Evolutionary conservation across 2,329 filamentous ascomycete species (phyloP).

Genomic region (Fusarium heterosporum): DNA sequence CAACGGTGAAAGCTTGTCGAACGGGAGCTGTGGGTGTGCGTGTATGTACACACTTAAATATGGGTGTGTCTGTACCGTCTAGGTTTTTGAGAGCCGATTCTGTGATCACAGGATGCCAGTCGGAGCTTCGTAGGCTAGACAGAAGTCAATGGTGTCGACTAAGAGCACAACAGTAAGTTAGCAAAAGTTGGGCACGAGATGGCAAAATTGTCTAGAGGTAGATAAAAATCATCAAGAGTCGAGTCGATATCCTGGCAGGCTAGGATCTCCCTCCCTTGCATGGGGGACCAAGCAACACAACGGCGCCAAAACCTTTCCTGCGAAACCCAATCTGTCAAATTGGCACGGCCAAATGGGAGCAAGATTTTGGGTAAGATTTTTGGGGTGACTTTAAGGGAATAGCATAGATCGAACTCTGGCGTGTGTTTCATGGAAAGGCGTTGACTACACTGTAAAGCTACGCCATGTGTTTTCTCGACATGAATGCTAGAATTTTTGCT

Average conservation of each 20-base stretch:
- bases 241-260: conserved; percentile 28
- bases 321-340: conserved; percentile 22
- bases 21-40: conserved; percentile 28
- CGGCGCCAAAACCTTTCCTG: conserved; percentile 28
- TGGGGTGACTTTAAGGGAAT: conserved; percentile 1
- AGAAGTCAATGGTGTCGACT: conserved; percentile 22
- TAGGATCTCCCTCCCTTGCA: conserved; percentile 39
- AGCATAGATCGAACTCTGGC: conserved; percentile 9
- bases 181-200: conserved; percentile 29
- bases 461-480: conserved; percentile 22
- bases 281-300: conserved; percentile 30
- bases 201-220: conserved; percentile 11
- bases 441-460: conserved; percentile 12
- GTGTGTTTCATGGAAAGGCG: neutral
- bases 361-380: neutral
- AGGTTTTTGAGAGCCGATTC: conserved; percentile 22
- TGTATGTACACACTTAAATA: conserved; percentile 20
- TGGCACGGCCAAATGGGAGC: neutral
- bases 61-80: conserved; percentile 27
- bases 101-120: conserved; percentile 33
- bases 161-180: conserved; percentile 36
- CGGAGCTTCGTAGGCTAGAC: conserved; percentile 13
- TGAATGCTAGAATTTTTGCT: conserved; percentile 19
- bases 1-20: conserved; percentile 33
- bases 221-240: conserved; percentile 34